Conservation (phyloP, 306 rosid species). For the Castanospermum australe region DNA sequence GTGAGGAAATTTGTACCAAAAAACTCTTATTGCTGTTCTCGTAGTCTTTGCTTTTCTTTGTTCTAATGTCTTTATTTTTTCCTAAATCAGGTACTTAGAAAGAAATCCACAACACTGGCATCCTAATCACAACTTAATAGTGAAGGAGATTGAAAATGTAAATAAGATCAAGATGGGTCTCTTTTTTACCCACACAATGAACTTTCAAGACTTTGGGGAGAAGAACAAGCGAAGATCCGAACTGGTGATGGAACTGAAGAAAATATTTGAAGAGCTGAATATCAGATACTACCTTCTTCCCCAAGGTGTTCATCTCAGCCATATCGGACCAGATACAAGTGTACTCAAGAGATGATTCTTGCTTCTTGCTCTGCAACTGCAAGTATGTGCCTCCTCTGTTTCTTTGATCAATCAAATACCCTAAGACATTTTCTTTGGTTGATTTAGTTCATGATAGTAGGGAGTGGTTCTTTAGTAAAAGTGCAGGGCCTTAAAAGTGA, state of each 20-base stretch:
- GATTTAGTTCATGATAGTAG: background rate
- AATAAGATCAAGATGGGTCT: constrained; percentile 70
- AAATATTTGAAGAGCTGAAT: constrained; percentile 68
- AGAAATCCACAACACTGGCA: constrained; percentile 67
- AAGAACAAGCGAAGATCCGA: constrained; percentile 68
- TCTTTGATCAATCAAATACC: no score
- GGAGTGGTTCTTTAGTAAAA: background rate
- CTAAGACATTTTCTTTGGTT: background rate
- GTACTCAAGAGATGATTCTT: constrained; percentile 30
- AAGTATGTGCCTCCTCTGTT: constrained; percentile 1
- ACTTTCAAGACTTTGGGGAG: constrained; percentile 74
- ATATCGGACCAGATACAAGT: constrained; percentile 30
- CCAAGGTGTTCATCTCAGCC: constrained; percentile 62
- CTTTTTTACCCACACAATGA: constrained; percentile 69
- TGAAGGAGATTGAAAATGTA: constrained; percentile 67
- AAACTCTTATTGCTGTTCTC: background rate
- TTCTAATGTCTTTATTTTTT: constrained; percentile 8
- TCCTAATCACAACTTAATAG: constrained; percentile 55
- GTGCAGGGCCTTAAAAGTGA: background rate
- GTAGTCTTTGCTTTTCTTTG: background rate
- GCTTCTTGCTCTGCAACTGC: background rate
- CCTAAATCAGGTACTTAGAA: constrained; percentile 64
- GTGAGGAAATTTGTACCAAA: background rate
- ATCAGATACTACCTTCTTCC: constrained; percentile 80
- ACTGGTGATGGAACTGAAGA: constrained; percentile 70